Evolutionary conservation across 345 rosid species (phyloP).

Genomic region (Camelina hispida): DNA sequence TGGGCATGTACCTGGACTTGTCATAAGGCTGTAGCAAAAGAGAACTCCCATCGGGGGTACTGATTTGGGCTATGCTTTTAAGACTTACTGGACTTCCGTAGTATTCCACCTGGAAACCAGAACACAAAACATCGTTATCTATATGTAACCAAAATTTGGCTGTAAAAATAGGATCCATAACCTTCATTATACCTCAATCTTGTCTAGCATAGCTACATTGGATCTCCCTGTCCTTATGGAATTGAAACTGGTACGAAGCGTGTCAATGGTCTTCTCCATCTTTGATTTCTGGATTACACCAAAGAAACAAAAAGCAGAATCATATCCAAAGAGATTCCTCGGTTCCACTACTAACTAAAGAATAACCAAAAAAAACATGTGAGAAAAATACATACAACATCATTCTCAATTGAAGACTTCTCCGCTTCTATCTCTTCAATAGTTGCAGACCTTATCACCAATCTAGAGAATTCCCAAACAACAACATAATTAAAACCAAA

Average conservation of each 20-base stretch:
- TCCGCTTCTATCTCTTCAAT: constrained; percentile 90
- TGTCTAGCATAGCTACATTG: constrained; percentile 83
- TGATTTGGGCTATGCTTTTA: constrained; percentile 93
- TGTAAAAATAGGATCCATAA: background rate
- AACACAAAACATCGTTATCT: background rate
- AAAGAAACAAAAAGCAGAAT: background rate
- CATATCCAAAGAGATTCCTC: background rate
- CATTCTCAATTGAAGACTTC: constrained; percentile 75
- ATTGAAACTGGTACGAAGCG: constrained; percentile 72
- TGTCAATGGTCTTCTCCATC: constrained; percentile 94
- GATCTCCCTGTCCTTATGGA: constrained; percentile 89
- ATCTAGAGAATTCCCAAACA: constrained; percentile 47
- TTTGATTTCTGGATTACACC: constrained; percentile 61
- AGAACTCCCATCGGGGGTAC: constrained; percentile 88
- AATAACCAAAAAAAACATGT: background rate
- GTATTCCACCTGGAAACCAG: constrained; percentile 71
- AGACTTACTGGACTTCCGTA: constrained; percentile 92
- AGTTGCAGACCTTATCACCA: constrained; percentile 76
- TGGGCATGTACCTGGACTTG: constrained; percentile 73
- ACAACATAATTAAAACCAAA: background rate
- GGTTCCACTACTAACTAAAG: background rate
- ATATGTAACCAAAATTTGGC: background rate
- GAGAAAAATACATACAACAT: constrained; percentile 62
- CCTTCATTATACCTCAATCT: constrained; percentile 65
- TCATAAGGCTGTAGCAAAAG: constrained; percentile 92